These are phyloP conservation scores for Zygnema cylindricum DNA, from an alignment of 139 green algal species.

Conservation along the genomic window DNA sequence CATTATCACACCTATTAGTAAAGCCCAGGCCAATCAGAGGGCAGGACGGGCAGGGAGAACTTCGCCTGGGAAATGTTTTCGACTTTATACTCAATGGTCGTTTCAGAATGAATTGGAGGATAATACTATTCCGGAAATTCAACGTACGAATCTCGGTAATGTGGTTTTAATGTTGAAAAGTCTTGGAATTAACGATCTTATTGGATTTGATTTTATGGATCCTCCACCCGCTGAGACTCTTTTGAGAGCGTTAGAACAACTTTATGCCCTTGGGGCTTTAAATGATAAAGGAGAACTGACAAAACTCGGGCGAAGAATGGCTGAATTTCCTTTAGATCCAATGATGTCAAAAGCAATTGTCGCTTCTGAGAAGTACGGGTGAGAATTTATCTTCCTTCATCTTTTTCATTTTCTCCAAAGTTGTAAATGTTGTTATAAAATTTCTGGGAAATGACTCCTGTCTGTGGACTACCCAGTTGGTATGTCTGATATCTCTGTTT, in stretches of 20 bases:
- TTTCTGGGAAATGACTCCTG: too few relatives aligned
- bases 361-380: conserved; percentile 83
- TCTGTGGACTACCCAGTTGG: too few relatives aligned
- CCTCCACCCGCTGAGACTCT: conserved; percentile 78
- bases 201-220: conserved; percentile 97
- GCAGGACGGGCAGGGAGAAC: conserved; percentile 75
- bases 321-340: conserved; percentile 96
- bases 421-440: too few relatives aligned
- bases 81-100: conserved; percentile 93
- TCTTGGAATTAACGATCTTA: conserved; percentile 92
- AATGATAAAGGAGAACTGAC: conserved; percentile 80
- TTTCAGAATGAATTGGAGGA: conserved; percentile 96
- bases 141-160: conserved; percentile 96
- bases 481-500: too few relatives aligned
- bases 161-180: conserved; percentile 95
- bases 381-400: not conserved
- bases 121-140: conserved; percentile 96
- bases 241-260: conserved; percentile 89
- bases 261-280: conserved; percentile 96
- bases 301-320: conserved; percentile 85
- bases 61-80: conserved; percentile 91
- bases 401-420: too few relatives aligned
- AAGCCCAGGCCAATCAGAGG: conserved; percentile 87
- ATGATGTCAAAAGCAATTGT: conserved; percentile 95
- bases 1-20: conserved; percentile 90